phyloP scores from a whole-genome alignment of 345 rosid species.

The Hypericum androsaemum region DNA sequence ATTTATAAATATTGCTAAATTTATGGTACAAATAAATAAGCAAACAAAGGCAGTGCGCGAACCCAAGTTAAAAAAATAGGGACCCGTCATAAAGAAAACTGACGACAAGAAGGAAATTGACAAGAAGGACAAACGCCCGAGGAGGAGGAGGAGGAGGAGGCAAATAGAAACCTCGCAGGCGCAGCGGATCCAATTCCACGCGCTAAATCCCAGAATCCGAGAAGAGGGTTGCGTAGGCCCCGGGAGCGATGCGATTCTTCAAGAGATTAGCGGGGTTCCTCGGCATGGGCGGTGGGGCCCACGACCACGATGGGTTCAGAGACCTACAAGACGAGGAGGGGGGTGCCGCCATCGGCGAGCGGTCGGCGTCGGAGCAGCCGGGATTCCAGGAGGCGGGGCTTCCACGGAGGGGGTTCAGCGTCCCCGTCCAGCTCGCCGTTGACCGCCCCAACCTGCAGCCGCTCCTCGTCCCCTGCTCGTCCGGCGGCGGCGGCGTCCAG shows the following conservation, averaged over 20 bases:
- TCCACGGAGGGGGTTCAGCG: constrained; percentile 73
- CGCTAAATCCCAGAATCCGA: not conserved
- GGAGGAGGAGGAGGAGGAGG: too few species aligned
- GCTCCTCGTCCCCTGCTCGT: constrained; percentile 45
- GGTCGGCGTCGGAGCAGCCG: constrained; percentile 1
- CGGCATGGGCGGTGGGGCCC: constrained; percentile 63
- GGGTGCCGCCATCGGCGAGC: constrained; percentile 7
- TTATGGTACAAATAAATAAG: too few species aligned
- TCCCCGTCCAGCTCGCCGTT: constrained; percentile 67
- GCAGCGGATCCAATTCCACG: too few species aligned
- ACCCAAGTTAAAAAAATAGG: too few species aligned
- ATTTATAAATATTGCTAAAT: too few species aligned
- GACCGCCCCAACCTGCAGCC: constrained; percentile 63
- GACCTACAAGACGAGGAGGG: constrained; percentile 32
- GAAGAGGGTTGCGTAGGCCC: constrained; percentile 8
- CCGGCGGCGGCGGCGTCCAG: constrained; percentile 93
- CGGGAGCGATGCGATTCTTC: constrained; percentile 54
- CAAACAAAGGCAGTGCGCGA: too few species aligned
- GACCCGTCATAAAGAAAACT: too few species aligned
- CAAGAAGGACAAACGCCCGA: too few species aligned
- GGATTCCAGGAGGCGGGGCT: constrained; percentile 52
- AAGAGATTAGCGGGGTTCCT: constrained; percentile 74
- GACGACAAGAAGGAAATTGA: too few species aligned
- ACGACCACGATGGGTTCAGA: constrained; percentile 25
- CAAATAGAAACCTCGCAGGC: too few species aligned